Evolutionary conservation across 768 basidiomycete genomes (phyloP).

Genomic region (Lentinula aciculospora): DNA sequence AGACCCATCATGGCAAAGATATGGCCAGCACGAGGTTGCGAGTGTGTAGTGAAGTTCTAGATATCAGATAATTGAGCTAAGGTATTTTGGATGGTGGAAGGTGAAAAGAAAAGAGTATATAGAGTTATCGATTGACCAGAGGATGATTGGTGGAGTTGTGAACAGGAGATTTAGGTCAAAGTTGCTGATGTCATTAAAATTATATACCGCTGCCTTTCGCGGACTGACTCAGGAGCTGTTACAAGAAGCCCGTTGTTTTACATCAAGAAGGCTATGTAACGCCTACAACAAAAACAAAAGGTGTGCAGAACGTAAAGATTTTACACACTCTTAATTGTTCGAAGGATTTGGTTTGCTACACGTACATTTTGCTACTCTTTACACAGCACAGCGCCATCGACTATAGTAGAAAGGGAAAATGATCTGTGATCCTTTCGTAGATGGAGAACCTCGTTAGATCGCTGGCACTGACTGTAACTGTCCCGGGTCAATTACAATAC

Average conservation of each 20-base stretch:
- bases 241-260: not conserved
- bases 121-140: not conserved
- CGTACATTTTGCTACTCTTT: no score
- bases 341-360: not conserved
- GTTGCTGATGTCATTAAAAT: not conserved
- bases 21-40: constrained; percentile 1
- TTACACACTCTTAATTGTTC: no score
- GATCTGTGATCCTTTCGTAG: no score
- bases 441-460: no score
- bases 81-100: not conserved
- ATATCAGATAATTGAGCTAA: not conserved
- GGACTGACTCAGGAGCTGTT: not conserved
- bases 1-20: constrained; percentile 73
- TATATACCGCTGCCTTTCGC: not conserved
- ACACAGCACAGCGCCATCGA: no score
- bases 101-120: not conserved
- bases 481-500: no score
- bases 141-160: not conserved
- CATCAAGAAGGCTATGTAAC: not conserved
- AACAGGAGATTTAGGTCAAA: not conserved
- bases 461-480: no score
- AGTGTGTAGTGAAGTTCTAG: not conserved
- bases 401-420: no score
- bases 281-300: no score
- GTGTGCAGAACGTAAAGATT: not conserved